Base-by-base conservation (phyloP, 768 basidiomycete species). In the Mrakia blollopis region DNA sequence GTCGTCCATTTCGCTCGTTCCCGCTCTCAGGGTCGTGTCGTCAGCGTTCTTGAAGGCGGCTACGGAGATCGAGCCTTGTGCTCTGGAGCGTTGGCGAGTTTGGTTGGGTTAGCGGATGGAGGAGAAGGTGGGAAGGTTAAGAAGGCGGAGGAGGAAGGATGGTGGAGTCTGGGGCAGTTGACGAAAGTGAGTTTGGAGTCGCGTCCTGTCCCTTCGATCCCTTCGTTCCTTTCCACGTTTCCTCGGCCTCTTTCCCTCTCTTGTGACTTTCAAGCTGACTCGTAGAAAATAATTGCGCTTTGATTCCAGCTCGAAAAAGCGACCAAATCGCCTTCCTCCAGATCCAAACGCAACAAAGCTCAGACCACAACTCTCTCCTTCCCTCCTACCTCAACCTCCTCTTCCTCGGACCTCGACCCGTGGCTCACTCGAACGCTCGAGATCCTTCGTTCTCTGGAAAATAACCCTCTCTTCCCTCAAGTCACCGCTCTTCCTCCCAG, bases 41-140 rank as follows among this genome's bases (percentile, higher is more conserved):
- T 98, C 54, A 94, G 92, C 80, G 92, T 98, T 0, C 88, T 99
- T 1, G 96, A 99, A 84, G 96, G 96, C 0, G 96, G 95, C 0
- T 98, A 98, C 81, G 92, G 92, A 80, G 94, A 98, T 82, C 87
- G 91, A 9, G 94, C 96, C 0, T 85, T 98, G 74, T 89, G 86
- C 9, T 93, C 91, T 79, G 96, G 91, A 0, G 87, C 90, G 0
- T 88, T 94, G 88, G 91, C 93, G 0, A 91, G 94, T 82, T 83
- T 96, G 2, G 85, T 85, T 10, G 95, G 94, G 6, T 84, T 98
- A 70, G 35, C 75, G 72, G 25, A 68, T n/a, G 84, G 88, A 41
- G 75, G 78, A 16, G 75, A 68, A 32, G 67, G 72, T 23, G 32
- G 18, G 57, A 52, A 54, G 54, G 71, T 70, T 9, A 69, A 81